Conservation (phyloP, 2,329 filamentous ascomycete species). For the Cordyceps cicadae region DNA sequence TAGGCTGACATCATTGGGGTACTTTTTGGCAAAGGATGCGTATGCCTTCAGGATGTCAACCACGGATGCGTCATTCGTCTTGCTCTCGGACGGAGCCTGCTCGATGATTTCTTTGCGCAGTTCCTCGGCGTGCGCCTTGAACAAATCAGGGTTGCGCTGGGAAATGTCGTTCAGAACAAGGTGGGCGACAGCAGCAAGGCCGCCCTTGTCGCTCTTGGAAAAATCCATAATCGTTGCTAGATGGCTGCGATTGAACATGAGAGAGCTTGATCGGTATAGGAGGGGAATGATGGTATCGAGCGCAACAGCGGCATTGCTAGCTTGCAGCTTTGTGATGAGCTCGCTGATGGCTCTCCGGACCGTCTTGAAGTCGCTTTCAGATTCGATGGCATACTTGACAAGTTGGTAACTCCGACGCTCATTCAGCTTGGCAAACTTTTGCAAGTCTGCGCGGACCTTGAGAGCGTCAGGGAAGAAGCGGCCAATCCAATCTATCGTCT, state of each 20-base stretch:
- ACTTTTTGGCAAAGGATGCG: slow-evolving; percentile 80
- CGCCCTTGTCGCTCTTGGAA: slow-evolving; percentile 74
- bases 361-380: slow-evolving; percentile 85
- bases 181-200: slow-evolving; percentile 70
- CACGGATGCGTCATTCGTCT: slow-evolving; percentile 61
- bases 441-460: slow-evolving; percentile 66
- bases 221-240: slow-evolving; percentile 83
- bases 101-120: slow-evolving; percentile 80
- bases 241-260: slow-evolving; percentile 92
- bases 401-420: slow-evolving; percentile 87
- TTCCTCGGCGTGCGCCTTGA: slow-evolving; percentile 87
- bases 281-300: slow-evolving; percentile 75
- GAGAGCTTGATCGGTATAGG: slow-evolving; percentile 71
- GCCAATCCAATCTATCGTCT: slow-evolving; percentile 63
- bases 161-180: slow-evolving; percentile 91
- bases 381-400: slow-evolving; percentile 74
- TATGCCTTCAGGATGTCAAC: slow-evolving; percentile 92
- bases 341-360: slow-evolving; percentile 87
- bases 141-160: slow-evolving; percentile 75
- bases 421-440: slow-evolving; percentile 85
- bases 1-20: slow-evolving; percentile 72
- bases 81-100: slow-evolving; percentile 63
- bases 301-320: slow-evolving; percentile 53
- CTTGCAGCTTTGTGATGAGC: slow-evolving; percentile 71
- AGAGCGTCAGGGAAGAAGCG: slow-evolving; percentile 68